Base-by-base conservation (phyloP, 2,329 filamentous ascomycete species). In the Aspergillus fumigatus region DNA sequence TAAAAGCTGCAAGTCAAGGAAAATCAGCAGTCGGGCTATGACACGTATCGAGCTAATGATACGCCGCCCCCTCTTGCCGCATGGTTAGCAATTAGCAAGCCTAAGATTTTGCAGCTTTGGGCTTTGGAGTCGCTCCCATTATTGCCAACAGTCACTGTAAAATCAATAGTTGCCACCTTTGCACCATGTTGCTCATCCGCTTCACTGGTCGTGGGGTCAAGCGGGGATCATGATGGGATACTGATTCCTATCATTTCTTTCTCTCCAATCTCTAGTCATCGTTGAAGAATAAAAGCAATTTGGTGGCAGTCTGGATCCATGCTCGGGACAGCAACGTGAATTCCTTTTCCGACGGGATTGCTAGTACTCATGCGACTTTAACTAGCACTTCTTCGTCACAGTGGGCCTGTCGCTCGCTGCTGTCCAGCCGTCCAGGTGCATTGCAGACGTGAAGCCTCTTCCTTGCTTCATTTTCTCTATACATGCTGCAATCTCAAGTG, bases 1-100 rank as follows among this genome's bases (percentile, higher is more conserved):
- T 58, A 64, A 56, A 60, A 62, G 59, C 62, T 70, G 64, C 62
- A 65, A 61, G 64, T 59, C 58, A 65, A 62, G 62, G 62, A 60
- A 59, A 62, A 57, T 64, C 61, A 61, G 60, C 66, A 63, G 63
- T 67, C 64, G 64, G 65, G 61, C 63, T 62, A 58, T 71, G 70
- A 72, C 64, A 66, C 64, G 64, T 66, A 66, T 65, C 57, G 48
- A 59, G 43, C 60, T 64, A 64, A 47, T 23, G 23, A 25, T 14
- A 19, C 43, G 43, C 43, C 43, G 43, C 43, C 43, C 43, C 43
- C 43, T 45, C 43, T 21, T 23, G 43, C 43, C 43, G 43, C 43
- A 47, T 26, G 21, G 43, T 11, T 47, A 23, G 21, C 43, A 25
- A 23, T 6, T 23, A 23, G 8, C 11, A 14, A 26, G 43, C 43